Evolutionary conservation across 1,284 basidiomycete genomes (phyloP).

Genomic region (Puccinia novopanici): DNA sequence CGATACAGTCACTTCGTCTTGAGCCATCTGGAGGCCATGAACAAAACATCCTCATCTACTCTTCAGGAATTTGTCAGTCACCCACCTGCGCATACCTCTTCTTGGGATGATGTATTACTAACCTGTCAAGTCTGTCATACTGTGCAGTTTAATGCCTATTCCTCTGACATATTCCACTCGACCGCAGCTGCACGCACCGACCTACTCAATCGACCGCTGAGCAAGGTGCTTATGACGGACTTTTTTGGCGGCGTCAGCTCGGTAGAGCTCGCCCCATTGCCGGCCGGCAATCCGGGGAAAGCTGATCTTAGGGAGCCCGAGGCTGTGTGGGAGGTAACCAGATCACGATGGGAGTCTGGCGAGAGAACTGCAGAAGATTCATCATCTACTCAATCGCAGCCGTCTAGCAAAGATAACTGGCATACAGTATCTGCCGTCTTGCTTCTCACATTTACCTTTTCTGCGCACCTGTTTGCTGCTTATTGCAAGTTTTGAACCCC

Average conservation of each 20-base stretch:
- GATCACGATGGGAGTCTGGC: not conserved
- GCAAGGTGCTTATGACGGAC: slow-evolving; percentile 79
- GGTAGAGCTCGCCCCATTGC: slow-evolving; percentile 65
- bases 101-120: no score
- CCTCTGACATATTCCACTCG: slow-evolving; percentile 74
- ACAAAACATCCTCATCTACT: slow-evolving; percentile 80
- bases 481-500: not conserved
- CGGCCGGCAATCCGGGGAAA: not conserved
- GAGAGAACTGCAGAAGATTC: slow-evolving; percentile 3
- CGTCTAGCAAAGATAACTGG: not conserved
- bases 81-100: no score
- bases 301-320: not conserved
- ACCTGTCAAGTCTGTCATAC: no score
- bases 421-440: not conserved
- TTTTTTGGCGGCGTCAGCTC: slow-evolving; percentile 91
- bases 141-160: slow-evolving; percentile 75
- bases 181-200: slow-evolving; percentile 83
- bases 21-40: slow-evolving; percentile 85
- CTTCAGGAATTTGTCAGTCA: slow-evolving; percentile 78
- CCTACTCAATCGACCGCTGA: slow-evolving; percentile 72
- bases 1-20: slow-evolving; percentile 89
- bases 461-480: slow-evolving; percentile 28
- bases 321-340: slow-evolving; percentile 1
- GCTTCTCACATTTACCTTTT: slow-evolving; percentile 19
- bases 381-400: not conserved